These are phyloP conservation scores for Ophioceras dolichostomum DNA, from an alignment of 2,329 filamentous ascomycete genomes.

Conservation along the genomic window DNA sequence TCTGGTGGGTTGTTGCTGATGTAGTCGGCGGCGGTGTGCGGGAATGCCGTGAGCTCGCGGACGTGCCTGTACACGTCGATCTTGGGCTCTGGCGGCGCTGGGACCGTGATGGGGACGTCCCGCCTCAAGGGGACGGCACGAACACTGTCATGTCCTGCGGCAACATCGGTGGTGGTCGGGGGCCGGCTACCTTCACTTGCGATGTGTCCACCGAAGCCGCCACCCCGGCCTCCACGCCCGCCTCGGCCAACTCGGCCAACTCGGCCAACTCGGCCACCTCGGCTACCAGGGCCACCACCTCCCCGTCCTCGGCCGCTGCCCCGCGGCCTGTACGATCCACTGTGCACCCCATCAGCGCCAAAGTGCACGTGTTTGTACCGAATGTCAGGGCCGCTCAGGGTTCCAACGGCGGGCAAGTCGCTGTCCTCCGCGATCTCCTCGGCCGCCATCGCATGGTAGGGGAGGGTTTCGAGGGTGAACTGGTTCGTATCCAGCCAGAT, in stretches of 20 bases:
- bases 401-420: too few species aligned
- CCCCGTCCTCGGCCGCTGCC: slow-evolving; percentile 3
- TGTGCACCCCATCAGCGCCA: too few species aligned
- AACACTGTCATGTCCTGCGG: too few species aligned
- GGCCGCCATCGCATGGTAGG: slow-evolving; percentile 25
- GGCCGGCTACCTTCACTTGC: too few species aligned
- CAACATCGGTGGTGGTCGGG: too few species aligned
- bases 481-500: slow-evolving; percentile 26
- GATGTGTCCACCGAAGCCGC: background rate
- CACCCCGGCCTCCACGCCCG: background rate
- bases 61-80: slow-evolving; percentile 14
- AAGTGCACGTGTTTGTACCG: too few species aligned
- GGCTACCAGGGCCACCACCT: background rate
- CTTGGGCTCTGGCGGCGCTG: background rate
- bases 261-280: too few species aligned
- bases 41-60: slow-evolving; percentile 20
- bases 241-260: too few species aligned
- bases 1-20: slow-evolving; percentile 15
- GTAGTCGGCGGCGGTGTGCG: slow-evolving; percentile 19
- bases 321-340: slow-evolving; percentile 10
- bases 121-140: too few species aligned
- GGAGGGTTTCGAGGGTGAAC: slow-evolving; percentile 26
- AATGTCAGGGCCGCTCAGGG: too few species aligned
- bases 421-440: too few species aligned
- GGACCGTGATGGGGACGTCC: too few species aligned